These are phyloP conservation scores for Carallia brachiata DNA, from an alignment of 345 rosid species.

Conservation along the genomic window DNA sequence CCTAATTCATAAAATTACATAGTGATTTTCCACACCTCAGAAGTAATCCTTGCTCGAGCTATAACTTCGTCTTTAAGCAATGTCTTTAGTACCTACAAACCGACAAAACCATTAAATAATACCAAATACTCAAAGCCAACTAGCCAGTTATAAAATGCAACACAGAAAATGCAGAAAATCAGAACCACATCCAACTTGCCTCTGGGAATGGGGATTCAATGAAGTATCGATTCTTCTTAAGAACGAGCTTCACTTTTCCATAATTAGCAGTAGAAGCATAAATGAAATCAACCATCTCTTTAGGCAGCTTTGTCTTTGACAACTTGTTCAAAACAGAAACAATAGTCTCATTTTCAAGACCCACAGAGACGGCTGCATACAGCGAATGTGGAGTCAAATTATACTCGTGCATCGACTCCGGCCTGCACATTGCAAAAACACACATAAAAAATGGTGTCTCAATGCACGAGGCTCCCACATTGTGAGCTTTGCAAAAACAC, in stretches of 20 bases:
- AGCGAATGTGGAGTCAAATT: slow-evolving; percentile 90
- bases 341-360: slow-evolving; percentile 82
- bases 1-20: too few relatives aligned
- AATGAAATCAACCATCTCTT: slow-evolving; percentile 85
- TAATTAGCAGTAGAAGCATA: slow-evolving; percentile 89
- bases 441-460: neutral
- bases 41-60: slow-evolving; percentile 54
- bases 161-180: neutral
- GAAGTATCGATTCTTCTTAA: slow-evolving; percentile 83
- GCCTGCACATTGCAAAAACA: slow-evolving; percentile 43
- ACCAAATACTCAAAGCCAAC: slow-evolving; percentile 17
- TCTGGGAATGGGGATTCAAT: slow-evolving; percentile 95
- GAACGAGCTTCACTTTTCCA: slow-evolving; percentile 95
- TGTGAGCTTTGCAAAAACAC: too few relatives aligned
- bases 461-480: too few relatives aligned
- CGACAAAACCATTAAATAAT: neutral
- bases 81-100: slow-evolving; percentile 68
- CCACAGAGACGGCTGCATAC: slow-evolving; percentile 92
- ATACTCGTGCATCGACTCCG: slow-evolving; percentile 94
- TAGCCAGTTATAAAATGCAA: neutral
- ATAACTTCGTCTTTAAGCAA: slow-evolving; percentile 75
- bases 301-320: slow-evolving; percentile 89
- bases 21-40: slow-evolving; percentile 54
- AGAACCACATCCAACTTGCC: slow-evolving; percentile 39
- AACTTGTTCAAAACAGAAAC: slow-evolving; percentile 79